Base-by-base conservation (phyloP, 768 basidiomycete species). In the Naganishia onofrii region DNA sequence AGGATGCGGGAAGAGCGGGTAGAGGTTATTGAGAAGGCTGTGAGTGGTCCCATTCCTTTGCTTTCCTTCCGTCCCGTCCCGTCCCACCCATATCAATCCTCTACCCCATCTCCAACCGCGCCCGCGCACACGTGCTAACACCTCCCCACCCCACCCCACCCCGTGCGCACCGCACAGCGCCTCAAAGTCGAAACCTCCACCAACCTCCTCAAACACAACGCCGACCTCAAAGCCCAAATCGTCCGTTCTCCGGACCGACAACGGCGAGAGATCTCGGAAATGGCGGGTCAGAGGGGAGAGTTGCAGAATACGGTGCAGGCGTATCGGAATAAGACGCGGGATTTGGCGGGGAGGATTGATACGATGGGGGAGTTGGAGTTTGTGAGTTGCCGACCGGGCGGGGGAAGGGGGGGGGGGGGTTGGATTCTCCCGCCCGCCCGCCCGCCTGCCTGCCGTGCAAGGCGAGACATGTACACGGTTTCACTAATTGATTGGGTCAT, bases 141-240 rank as follows among this genome's bases (percentile, higher is more conserved):
- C 34, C 6, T 36, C 12, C n/a, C n/a, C n/a, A n/a, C n/a, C n/a
- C n/a, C n/a, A n/a, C n/a, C n/a, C n/a, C n/a, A n/a, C n/a, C n/a
- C n/a, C n/a, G n/a, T n/a, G n/a, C n/a, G n/a, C n/a, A n/a, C n/a
- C n/a, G n/a, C n/a, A 44, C 15, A 63, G 60, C 60, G 60, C 34
- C 60, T 63, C 21, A 63, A 63, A 63, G 60, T 63, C 7, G 60
- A 63, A 44, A 63, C 15, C 19, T 63, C 60, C n/a, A 63, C 60
- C 19, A 63, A 63, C 17, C 42, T 63, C 2, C 60, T 63, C 26
- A 63, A 63, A 29, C 42, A 63, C 26, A 63, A 63, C 29, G 60
- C 60, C 21, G 60, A 63, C 38, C 60, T 63, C 42, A 63, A 63
- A n/a, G 60, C 60, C 12, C 60, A 63, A 29, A 63, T 63, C 60